Evolutionary conservation across 73 alveolate genomes (phyloP), one percentile per base, ranked within the genome.

Genomic region (Breviolum minutum): DNA sequence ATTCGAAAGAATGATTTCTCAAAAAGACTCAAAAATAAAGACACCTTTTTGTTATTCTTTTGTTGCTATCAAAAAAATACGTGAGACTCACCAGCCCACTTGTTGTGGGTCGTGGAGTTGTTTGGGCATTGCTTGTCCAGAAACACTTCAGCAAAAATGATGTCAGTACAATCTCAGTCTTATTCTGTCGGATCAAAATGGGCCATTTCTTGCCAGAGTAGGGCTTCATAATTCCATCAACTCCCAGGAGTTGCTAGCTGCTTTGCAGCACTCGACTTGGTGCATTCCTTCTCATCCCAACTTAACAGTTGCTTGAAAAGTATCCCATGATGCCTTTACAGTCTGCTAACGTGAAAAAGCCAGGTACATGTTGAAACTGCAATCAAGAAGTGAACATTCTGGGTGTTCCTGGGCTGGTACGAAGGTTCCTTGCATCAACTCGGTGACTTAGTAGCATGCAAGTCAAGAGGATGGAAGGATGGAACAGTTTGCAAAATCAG

Each of bases 71-170:
- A 40, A 40, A 40, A 40, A 40, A 3, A 20, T 13, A 29, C 27
- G 88, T 80, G 88, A 80, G 68, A 80, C 88, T 80, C 88, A 48
- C 54, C 3, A 40, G 17, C 88, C 88, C 88, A 80, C 88, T 30
- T 80, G 29, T 80, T 80, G 68, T 80, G 88, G 68, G 88, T 40
- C 62, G n/a, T 7, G 62, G 86, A 29, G 63, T n/a, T 29, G 86
- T 19, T 26, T 73, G 83, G 83, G 60, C 83, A 26, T 26, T 24
- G 22, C 48, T 8, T 20, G 30, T 26, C 17, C 19, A 73, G 54
- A 73, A 29, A 5, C 86, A 77, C 63, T 62, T 76, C 14, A 20
- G 32, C 62, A n/a, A 29, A 77, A 29, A 77, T 3, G 3, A 40
- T n/a, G n/a, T 40, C 54, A 40, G 54, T 40, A 40, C 54, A 40